Percentiles rank a stretch among this genome's conserved stretches.
Evolutionary conservation across 371 early-diverging fungal species (phyloP).

Genomic region (Haplosporangium sp.): DNA sequence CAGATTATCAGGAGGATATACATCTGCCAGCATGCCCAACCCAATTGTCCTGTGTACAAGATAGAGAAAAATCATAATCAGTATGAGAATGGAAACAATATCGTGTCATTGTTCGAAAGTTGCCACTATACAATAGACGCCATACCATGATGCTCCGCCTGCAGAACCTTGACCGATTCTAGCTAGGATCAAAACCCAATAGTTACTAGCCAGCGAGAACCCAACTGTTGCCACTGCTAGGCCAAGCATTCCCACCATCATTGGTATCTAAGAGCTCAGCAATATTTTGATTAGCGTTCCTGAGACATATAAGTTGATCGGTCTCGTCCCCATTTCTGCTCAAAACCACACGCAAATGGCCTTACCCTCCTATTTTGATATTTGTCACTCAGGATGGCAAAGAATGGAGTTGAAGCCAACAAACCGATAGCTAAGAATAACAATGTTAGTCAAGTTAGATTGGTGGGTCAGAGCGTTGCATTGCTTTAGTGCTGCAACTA

Average conservation of each 20-base stretch:
- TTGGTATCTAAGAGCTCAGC: slow-evolving; percentile 62
- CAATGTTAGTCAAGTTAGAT: neutral
- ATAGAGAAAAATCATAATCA: too few species aligned
- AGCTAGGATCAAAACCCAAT: slow-evolving; percentile 76
- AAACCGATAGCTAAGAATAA: slow-evolving; percentile 74
- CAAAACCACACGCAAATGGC: neutral
- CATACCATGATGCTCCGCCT: slow-evolving; percentile 82
- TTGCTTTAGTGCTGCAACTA: neutral
- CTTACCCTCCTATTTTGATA: slow-evolving; percentile 72
- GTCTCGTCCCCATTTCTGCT: neutral
- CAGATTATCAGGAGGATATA: slow-evolving; percentile 73
- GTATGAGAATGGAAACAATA: neutral
- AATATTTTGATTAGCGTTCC: neutral
- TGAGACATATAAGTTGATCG: neutral
- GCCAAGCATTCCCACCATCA: slow-evolving; percentile 80
- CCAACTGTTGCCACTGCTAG: slow-evolving; percentile 74
- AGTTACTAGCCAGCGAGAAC: slow-evolving; percentile 76
- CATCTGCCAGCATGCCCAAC: slow-evolving; percentile 83
- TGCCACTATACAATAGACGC: too few species aligned
- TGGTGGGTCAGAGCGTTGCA: neutral
- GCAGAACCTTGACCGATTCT: slow-evolving; percentile 84
- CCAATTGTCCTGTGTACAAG: slow-evolving; percentile 69
- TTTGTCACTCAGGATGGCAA: slow-evolving; percentile 82
- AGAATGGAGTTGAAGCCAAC: slow-evolving; percentile 78
- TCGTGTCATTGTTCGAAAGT: too few species aligned